Conservation (phyloP, 1,284 basidiomycete genomes). For the Malassezia globosa region DNA sequence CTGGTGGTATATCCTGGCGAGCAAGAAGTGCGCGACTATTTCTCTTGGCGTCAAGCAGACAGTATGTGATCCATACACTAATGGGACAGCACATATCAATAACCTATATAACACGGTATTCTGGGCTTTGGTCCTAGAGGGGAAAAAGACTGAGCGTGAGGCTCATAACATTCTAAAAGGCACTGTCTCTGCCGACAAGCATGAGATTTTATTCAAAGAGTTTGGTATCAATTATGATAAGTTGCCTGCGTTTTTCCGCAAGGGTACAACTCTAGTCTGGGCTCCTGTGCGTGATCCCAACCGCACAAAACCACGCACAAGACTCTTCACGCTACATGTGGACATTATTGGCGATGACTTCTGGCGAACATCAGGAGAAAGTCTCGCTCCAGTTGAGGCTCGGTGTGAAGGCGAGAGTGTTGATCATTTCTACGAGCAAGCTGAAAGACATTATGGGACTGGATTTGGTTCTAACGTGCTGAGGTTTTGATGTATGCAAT, state of each 20-base stretch:
- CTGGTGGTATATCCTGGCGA: slow-evolving; percentile 69
- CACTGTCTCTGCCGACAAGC: slow-evolving; percentile 73
- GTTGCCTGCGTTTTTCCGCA: slow-evolving; percentile 63
- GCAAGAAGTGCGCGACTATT: slow-evolving; percentile 74
- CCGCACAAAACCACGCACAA: slow-evolving; percentile 11
- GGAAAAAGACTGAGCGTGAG: slow-evolving; percentile 62
- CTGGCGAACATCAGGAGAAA: slow-evolving; percentile 17
- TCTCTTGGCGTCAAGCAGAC: slow-evolving; percentile 87
- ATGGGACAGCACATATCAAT: slow-evolving; percentile 75
- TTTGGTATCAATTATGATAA: slow-evolving; percentile 83
- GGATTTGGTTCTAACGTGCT: slow-evolving; percentile 13
- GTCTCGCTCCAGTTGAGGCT: neutral
- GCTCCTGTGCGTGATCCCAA: slow-evolving; percentile 18
- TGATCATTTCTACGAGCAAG: slow-evolving; percentile 1
- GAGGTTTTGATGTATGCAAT: too few relatives aligned
- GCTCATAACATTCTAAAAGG: slow-evolving; percentile 67
- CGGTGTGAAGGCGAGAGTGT: neutral
- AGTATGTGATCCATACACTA: slow-evolving; percentile 55
- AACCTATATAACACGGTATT: slow-evolving; percentile 94
- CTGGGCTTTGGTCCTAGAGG: slow-evolving; percentile 80
- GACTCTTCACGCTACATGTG: slow-evolving; percentile 39
- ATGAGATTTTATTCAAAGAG: slow-evolving; percentile 72
- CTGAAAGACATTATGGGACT: neutral
- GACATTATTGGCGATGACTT: slow-evolving; percentile 41
- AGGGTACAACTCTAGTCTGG: slow-evolving; percentile 74